Evolutionary conservation across 2,329 filamentous ascomycete genomes (phyloP).

Genomic region (Epichloe coenophiala): DNA sequence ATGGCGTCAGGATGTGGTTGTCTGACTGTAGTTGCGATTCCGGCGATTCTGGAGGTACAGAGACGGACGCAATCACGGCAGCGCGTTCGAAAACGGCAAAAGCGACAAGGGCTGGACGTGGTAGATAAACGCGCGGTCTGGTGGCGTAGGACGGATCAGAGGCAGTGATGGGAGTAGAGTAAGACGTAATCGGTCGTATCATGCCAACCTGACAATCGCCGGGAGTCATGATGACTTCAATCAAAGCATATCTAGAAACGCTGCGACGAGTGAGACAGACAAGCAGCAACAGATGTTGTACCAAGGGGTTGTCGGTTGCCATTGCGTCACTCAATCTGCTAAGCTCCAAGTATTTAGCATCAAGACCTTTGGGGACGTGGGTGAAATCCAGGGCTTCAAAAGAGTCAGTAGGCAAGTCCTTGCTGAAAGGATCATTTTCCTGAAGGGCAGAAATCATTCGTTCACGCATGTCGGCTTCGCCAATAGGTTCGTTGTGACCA

Average conservation of each 20-base stretch:
- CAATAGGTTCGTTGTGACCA: constrained; percentile 63
- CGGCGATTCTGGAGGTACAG: constrained; percentile 52
- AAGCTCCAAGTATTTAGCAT: constrained; percentile 34
- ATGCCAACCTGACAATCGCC: constrained; percentile 44
- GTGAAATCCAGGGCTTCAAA: constrained; percentile 72
- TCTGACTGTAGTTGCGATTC: constrained; percentile 63
- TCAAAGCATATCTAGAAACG: constrained; percentile 53
- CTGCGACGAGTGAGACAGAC: constrained; percentile 40
- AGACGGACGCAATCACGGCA: constrained; percentile 63
- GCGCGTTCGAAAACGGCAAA: constrained; percentile 72
- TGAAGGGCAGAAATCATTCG: constrained; percentile 50
- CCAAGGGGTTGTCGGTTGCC: constrained; percentile 33
- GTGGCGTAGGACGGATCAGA: constrained; percentile 20
- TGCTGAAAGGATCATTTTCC: constrained; percentile 34
- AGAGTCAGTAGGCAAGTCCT: constrained; percentile 38
- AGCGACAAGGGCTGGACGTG: constrained; percentile 64
- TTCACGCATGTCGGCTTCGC: constrained; percentile 57
- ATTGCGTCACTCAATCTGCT: constrained; percentile 38
- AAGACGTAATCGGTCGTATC: constrained; percentile 55
- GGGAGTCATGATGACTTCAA: constrained; percentile 53
- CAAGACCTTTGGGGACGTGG: constrained; percentile 44
- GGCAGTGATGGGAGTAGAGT: constrained; percentile 37
- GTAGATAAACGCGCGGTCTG: constrained; percentile 59
- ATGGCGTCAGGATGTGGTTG: constrained; percentile 45
- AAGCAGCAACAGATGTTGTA: constrained; percentile 49